Conservation (phyloP, 495 filamentous ascomycete genomes). For the Penicillium ochrochloron region DNA sequence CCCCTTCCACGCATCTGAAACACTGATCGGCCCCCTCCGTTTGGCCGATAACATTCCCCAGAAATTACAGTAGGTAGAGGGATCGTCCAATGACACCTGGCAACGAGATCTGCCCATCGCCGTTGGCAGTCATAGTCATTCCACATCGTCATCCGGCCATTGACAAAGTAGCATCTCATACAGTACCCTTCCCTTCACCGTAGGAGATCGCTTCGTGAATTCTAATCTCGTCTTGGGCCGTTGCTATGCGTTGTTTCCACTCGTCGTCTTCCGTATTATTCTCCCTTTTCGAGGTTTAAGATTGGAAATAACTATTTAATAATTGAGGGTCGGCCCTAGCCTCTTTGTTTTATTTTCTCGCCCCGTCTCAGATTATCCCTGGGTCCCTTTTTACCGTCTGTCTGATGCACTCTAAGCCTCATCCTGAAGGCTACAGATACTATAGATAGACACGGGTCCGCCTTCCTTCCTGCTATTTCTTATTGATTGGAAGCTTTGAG, state of each 20-base stretch:
- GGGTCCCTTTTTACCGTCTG: conserved; percentile 7
- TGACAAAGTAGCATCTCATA: conserved; percentile 16
- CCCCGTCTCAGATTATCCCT: conserved; percentile 11
- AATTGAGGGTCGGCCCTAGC: conserved; percentile 9
- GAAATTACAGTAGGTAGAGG: conserved; percentile 17
- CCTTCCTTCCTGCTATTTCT: background rate
- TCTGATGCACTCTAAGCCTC: conserved; percentile 18
- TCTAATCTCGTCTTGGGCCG: conserved; percentile 18
- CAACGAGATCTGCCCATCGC: conserved; percentile 26
- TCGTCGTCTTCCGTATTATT: conserved; percentile 3
- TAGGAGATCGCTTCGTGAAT: conserved; percentile 12
- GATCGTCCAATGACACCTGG: conserved; percentile 34
- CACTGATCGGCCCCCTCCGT: conserved; percentile 31
- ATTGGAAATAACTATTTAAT: conserved; percentile 16
- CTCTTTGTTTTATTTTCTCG: conserved; percentile 1
- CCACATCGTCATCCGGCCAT: conserved; percentile 33
- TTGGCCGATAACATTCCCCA: conserved; percentile 39
- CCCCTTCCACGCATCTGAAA: conserved; percentile 33
- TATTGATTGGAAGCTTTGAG: background rate
- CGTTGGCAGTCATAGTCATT: conserved; percentile 27
- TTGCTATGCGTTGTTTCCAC: conserved; percentile 25
- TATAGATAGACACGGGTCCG: conserved; percentile 14
- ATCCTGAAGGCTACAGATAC: conserved; percentile 18
- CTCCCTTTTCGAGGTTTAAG: background rate
- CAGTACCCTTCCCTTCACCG: conserved; percentile 1